A percentile compares a stretch with the other conserved stretches of the same genome.
Conservation (phyloP, 108 stramenopile species). For the Parietichytrium sp. region DNA sequence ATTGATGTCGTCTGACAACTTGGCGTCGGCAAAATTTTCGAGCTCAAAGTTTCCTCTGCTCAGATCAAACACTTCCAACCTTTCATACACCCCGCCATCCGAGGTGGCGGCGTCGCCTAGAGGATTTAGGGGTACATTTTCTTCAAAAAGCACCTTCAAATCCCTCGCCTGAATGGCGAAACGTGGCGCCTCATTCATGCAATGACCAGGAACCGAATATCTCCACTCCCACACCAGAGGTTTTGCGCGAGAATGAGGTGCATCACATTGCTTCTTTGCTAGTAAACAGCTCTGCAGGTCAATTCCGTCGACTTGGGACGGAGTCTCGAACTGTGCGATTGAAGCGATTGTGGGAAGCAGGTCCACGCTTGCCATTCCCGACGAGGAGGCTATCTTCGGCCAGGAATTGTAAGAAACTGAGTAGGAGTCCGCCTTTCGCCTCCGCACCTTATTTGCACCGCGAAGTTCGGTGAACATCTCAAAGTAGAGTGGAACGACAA, state of each 20-base stretch:
- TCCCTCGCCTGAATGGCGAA: not conserved
- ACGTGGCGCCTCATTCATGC: slow-evolving; percentile 19
- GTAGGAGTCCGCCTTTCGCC: not conserved
- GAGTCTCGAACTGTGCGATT: not conserved
- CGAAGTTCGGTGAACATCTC: not conserved
- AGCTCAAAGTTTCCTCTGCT: not conserved
- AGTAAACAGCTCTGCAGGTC: not conserved
- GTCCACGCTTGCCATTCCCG: not conserved
- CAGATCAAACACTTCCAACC: not conserved
- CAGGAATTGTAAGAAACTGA: not conserved
- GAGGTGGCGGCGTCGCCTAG: not conserved
- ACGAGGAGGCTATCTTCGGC: not conserved
- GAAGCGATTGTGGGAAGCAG: slow-evolving; percentile 9
- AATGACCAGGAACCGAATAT: not conserved
- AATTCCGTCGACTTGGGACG: not conserved
- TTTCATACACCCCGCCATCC: not conserved
- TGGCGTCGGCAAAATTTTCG: not conserved
- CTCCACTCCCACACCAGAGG: slow-evolving; percentile 29
- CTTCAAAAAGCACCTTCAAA: not conserved
- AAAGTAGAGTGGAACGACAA: too few relatives aligned
- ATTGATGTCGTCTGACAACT: not conserved
- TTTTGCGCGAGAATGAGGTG: not conserved
- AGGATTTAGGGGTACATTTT: too few relatives aligned
- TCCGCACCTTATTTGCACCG: not conserved
- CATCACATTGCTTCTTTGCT: not conserved